phyloP scores from a whole-genome alignment of 2,329 filamentous ascomycete species.

The Cordyceps sp. region DNA sequence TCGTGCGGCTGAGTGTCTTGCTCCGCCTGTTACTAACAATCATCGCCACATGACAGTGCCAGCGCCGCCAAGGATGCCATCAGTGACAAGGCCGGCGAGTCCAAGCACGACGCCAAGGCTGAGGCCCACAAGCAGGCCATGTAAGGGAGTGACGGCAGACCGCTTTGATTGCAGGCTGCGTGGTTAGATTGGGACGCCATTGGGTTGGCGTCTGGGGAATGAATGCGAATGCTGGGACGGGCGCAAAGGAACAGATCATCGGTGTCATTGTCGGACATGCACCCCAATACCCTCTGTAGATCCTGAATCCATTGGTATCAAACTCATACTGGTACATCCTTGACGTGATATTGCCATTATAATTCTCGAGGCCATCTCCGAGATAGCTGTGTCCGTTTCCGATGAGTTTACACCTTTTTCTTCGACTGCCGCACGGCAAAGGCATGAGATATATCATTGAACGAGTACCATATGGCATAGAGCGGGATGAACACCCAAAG shows the following conservation, averaged over 20 bases:
- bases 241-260: background rate
- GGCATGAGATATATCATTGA: conserved; percentile 36
- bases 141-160: too few relatives aligned
- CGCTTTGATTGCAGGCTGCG: too few relatives aligned
- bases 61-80: conserved; percentile 31
- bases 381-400: too few relatives aligned
- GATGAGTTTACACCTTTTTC: conserved; percentile 16
- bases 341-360: too few relatives aligned
- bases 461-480: conserved; percentile 39
- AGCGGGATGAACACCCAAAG: conserved; percentile 49
- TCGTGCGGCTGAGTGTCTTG: too few relatives aligned
- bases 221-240: background rate
- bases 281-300: background rate
- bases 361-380: too few relatives aligned
- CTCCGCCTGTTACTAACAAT: too few relatives aligned
- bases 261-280: background rate
- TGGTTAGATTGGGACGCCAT: background rate
- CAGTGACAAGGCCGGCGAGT: conserved; percentile 27
- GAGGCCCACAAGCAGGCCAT: conserved; percentile 24
- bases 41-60: conserved; percentile 21
- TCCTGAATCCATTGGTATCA: background rate
- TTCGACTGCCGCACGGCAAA: conserved; percentile 19
- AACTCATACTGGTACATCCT: background rate
- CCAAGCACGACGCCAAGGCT: conserved; percentile 20
- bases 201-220: too few relatives aligned